Evolutionary conservation across 2,329 filamentous ascomycete species (phyloP), one percentile per base, ranked within the genome.

Genomic region (Diaporthe vexans): DNA sequence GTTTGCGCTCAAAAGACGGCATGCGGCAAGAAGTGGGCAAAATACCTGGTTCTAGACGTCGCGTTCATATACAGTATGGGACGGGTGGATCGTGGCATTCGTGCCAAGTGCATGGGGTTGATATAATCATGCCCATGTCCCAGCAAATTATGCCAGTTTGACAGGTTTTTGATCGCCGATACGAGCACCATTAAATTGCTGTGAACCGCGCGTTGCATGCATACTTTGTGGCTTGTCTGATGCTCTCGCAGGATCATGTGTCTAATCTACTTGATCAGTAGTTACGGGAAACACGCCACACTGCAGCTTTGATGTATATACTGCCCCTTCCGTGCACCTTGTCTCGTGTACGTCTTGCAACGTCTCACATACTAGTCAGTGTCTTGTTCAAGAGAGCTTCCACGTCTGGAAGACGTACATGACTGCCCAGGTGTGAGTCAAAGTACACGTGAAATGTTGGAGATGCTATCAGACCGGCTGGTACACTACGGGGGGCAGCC

Each of bases 1-100:
- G 29, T 48, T 54, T 68, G 63, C 63, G 37, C 40, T 40, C 46
- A 9, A 68, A 68, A 29, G 43, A 26, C 29, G 48, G 63, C 48
- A 24, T 40, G 10, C 48, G 4, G 33, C n/a, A 21, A 54, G 13
- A 52, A 7, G 13, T 54, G 46, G 33, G 33, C 48, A 54, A 54
- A 54, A 24, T 19, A 29, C 40, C 17, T 54, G 9, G 63, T 40
- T 40, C 13, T 68, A 10, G 19, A 48, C 37, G 26, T 19, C 52
- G 33, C 24, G 3, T 33, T 35, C 26, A 26, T 40, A 43, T n/a
- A n/a, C n/a, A n/a, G n/a, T n/a, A n/a, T 40, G 37, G 46, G 33
- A 68, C 26, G 17, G 19, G 15, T 13, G 48, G 35, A 29, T 21
- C 40, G 33, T 54, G 63, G 63, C 63, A 68, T 11, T 11, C 8